A percentile compares a stretch with the other conserved stretches of the same genome.
These are phyloP conservation scores for Candida frijolesensis DNA, from an alignment of 1,139 yeast species.

Conservation along the genomic window DNA sequence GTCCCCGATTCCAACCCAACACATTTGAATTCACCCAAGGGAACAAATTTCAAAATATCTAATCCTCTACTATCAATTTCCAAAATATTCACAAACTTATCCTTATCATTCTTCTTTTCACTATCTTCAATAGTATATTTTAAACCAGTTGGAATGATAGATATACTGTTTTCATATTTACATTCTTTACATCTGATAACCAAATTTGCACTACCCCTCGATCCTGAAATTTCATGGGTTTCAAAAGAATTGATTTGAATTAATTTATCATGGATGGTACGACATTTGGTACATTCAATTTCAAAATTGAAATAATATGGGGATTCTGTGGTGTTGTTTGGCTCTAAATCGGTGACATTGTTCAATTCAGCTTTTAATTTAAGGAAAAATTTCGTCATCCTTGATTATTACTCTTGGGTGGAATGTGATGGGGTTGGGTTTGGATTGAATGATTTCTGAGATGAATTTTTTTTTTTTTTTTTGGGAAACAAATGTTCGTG, in stretches of 20 bases:
- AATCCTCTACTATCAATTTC: conserved; percentile 87
- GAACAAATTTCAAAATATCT: conserved; percentile 67
- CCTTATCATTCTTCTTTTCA: conserved; percentile 21
- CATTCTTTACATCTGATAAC: conserved; percentile 77
- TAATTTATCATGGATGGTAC: conserved; percentile 76
- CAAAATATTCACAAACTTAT: conserved; percentile 33
- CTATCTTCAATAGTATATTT: conserved; percentile 28
- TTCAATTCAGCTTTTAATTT: conserved; percentile 60
- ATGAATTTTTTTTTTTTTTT: too few relatives aligned
- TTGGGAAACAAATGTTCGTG: too few relatives aligned
- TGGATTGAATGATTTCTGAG: too few relatives aligned
- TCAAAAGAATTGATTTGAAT: conserved; percentile 69
- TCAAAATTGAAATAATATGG: conserved; percentile 79
- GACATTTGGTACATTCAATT: conserved; percentile 77
- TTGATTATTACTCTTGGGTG: too few relatives aligned
- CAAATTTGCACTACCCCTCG: conserved; percentile 84
- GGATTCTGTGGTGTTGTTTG: conserved; percentile 57
- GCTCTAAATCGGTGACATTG: conserved; percentile 65
- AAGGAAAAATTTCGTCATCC: conserved; percentile 49
- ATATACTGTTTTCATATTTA: conserved; percentile 45
- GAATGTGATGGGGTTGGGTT: background rate
- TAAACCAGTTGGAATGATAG: conserved; percentile 36
- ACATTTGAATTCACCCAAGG: conserved; percentile 70
- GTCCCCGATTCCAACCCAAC: conserved; percentile 55
- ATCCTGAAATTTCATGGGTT: conserved; percentile 62